phyloP scores from a whole-genome alignment of 257 asterid genomes.

The Solanum chaucha region DNA sequence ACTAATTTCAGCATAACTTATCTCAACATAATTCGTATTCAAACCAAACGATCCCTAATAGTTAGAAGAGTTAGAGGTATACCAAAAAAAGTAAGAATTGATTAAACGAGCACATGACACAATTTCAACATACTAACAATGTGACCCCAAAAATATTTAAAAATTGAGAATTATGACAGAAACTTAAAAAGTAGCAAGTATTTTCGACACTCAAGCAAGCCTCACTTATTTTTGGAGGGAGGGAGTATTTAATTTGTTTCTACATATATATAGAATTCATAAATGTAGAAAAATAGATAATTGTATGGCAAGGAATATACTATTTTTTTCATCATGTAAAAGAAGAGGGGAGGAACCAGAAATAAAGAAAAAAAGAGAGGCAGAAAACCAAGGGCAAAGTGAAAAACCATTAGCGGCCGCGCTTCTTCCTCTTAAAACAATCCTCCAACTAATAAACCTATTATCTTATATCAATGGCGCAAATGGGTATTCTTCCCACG shows the following conservation, averaged over 20 bases:
- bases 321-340: neutral
- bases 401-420: slow-evolving; percentile 54
- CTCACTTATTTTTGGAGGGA: too few relatives aligned
- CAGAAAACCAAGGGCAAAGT: slow-evolving; percentile 1
- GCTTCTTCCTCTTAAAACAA: slow-evolving; percentile 3
- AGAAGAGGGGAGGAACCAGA: neutral
- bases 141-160: neutral
- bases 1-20: too few relatives aligned
- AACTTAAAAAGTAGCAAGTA: neutral
- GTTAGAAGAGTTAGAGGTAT: neutral
- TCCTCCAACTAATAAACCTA: neutral
- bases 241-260: neutral
- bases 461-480: neutral
- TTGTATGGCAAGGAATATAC: neutral
- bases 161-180: too few relatives aligned
- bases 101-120: too few relatives aligned
- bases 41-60: too few relatives aligned
- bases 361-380: neutral
- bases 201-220: too few relatives aligned
- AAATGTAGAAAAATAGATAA: neutral
- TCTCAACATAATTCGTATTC: too few relatives aligned
- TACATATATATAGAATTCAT: neutral
- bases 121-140: neutral
- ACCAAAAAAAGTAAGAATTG: neutral
- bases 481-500: slow-evolving; percentile 8